phyloP scores from a whole-genome alignment of 352 stramenopile species.

The Pythium vanterpoolii region DNA sequence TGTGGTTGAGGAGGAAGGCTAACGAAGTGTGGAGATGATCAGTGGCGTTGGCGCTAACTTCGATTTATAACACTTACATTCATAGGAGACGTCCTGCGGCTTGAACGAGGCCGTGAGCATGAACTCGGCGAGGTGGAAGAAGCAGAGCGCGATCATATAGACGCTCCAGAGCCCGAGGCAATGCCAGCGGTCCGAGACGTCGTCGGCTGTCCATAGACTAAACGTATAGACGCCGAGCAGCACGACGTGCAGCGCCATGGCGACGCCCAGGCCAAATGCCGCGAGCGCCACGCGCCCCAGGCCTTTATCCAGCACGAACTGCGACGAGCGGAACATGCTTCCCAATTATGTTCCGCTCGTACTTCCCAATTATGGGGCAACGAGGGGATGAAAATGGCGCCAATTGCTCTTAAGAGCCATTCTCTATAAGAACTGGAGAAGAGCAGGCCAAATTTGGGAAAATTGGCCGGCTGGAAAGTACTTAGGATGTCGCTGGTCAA shows the following conservation, averaged over 20 bases:
- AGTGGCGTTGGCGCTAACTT: background rate
- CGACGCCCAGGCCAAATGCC: conserved; percentile 68
- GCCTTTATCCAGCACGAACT: conserved; percentile 75
- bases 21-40: background rate
- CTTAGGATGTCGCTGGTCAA: too few species aligned
- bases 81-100: conserved; percentile 72
- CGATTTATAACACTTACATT: conserved; percentile 39
- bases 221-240: conserved; percentile 39
- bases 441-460: too few species aligned
- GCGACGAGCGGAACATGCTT: conserved; percentile 63
- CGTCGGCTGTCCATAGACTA: conserved; percentile 6
- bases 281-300: conserved; percentile 76
- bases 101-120: conserved; percentile 79
- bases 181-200: conserved; percentile 32
- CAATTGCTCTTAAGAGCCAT: background rate
- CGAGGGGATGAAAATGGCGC: background rate
- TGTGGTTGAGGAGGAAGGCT: conserved; percentile 91
- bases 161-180: conserved; percentile 67
- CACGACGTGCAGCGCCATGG: conserved; percentile 63
- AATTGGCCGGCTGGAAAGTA: too few species aligned
- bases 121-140: conserved; percentile 87
- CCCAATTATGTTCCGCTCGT: background rate
- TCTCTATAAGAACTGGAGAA: too few species aligned
- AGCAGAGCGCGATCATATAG: conserved; percentile 71
- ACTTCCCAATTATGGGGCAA: background rate